These are phyloP conservation scores for Boechera divaricarpa DNA, from an alignment of 345 rosid genomes.

Conservation along the genomic window DNA sequence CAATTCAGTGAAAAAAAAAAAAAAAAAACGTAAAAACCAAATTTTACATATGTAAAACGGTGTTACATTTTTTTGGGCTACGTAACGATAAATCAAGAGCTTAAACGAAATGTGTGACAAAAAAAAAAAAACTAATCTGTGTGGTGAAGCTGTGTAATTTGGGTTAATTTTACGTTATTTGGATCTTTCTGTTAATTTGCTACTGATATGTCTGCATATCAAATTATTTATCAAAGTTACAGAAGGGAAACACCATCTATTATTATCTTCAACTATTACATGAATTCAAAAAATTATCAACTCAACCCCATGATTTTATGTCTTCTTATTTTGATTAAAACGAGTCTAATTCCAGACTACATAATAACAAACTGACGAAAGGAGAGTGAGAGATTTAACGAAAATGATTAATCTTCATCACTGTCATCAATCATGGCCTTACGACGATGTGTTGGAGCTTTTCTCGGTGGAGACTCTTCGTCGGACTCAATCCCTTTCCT, in stretches of 20 bases:
- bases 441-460: constrained; percentile 73
- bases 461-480: constrained; percentile 86
- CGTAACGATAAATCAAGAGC: too few species aligned
- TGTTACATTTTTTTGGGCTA: too few species aligned
- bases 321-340: background rate
- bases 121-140: too few species aligned
- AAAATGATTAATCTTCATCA: constrained; percentile 66
- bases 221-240: background rate
- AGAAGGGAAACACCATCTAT: background rate
- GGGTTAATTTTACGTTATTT: too few species aligned
- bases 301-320: constrained; percentile 7
- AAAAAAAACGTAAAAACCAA: too few species aligned
- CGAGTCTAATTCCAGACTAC: constrained; percentile 31
- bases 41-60: too few species aligned
- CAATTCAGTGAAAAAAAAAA: too few species aligned
- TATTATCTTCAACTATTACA: constrained; percentile 1
- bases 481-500: constrained; percentile 87
- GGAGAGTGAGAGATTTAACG: background rate
- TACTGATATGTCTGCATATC: background rate
- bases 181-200: too few species aligned
- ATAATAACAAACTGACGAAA: constrained; percentile 10
- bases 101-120: too few species aligned
- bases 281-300: background rate
- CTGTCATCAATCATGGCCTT: constrained; percentile 90
- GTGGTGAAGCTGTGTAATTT: background rate